phyloP scores from a whole-genome alignment of 169 alveolate species.

The Besnoitia besnoiti region DNA sequence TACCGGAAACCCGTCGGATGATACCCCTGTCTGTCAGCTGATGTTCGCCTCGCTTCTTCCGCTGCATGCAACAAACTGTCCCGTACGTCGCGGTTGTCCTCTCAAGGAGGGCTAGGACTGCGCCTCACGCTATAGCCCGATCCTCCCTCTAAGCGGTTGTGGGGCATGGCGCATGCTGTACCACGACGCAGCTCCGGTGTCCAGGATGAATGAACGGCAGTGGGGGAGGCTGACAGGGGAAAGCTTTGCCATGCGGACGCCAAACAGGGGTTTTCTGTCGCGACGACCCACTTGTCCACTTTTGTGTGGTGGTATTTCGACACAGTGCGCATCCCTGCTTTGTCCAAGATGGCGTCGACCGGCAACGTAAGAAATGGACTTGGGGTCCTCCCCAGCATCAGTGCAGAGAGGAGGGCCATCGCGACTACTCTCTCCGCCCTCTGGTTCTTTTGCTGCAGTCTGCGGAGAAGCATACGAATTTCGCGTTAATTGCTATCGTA shows the following conservation, averaged over 20 bases:
- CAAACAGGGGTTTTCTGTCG: not conserved
- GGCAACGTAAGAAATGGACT: not conserved
- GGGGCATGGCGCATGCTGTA: slow-evolving; percentile 9
- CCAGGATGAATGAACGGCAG: not conserved
- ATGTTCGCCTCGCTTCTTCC: too few species aligned
- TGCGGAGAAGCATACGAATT: not conserved
- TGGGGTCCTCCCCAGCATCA: not conserved
- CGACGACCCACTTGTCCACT: not conserved
- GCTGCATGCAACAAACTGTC: not conserved
- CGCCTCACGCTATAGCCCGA: not conserved
- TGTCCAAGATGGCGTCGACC: slow-evolving; percentile 31
- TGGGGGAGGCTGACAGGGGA: not conserved
- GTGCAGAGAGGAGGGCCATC: not conserved
- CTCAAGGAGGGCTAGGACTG: not conserved
- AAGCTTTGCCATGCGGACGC: not conserved
- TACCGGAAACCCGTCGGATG: too few species aligned
- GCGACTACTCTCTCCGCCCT: not conserved
- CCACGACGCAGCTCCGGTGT: not conserved
- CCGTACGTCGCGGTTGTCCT: not conserved
- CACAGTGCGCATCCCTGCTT: not conserved
- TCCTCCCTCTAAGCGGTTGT: not conserved
- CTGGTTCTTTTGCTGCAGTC: not conserved
- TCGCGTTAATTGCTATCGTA: too few species aligned
- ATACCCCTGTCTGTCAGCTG: too few species aligned
- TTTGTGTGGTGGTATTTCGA: not conserved